A percentile compares a stretch with the other conserved stretches of the same genome.
Conservation (phyloP, 2,329 filamentous ascomycete genomes). For the Diaporthe ilicicola region DNA sequence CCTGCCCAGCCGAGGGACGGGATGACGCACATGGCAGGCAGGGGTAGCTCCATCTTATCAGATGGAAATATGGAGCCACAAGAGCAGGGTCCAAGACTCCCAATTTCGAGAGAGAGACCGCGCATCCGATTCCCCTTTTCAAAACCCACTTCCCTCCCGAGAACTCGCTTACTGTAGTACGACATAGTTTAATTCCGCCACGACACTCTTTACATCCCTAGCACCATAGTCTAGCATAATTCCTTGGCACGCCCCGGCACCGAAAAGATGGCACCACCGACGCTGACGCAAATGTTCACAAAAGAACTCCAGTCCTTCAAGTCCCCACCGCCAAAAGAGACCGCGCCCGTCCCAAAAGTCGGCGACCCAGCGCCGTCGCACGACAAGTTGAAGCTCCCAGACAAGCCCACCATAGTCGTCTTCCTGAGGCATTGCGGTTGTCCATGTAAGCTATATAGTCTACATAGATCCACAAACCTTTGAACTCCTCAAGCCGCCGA, state of each 20-base stretch:
- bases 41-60: constrained; percentile 31
- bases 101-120: neutral
- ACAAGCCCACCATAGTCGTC: constrained; percentile 67
- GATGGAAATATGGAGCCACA: constrained; percentile 14
- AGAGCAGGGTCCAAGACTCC: constrained; percentile 3
- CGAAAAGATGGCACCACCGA: constrained; percentile 10
- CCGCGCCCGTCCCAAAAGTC: constrained; percentile 58
- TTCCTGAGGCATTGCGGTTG: constrained; percentile 80
- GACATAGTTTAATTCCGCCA: neutral
- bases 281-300: constrained; percentile 17
- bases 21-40: constrained; percentile 25
- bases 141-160: neutral
- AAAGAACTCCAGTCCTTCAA: constrained; percentile 32
- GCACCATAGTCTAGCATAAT: neutral
- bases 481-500: neutral
- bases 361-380: constrained; percentile 65
- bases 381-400: constrained; percentile 57
- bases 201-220: neutral
- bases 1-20: constrained; percentile 21
- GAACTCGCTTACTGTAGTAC: neutral
- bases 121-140: neutral
- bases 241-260: neutral
- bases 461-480: neutral
- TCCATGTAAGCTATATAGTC: constrained; percentile 63
- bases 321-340: constrained; percentile 45